phyloP scores from a whole-genome alignment of 2,329 filamentous ascomycete genomes.

The Hypoxylon sp. region DNA sequence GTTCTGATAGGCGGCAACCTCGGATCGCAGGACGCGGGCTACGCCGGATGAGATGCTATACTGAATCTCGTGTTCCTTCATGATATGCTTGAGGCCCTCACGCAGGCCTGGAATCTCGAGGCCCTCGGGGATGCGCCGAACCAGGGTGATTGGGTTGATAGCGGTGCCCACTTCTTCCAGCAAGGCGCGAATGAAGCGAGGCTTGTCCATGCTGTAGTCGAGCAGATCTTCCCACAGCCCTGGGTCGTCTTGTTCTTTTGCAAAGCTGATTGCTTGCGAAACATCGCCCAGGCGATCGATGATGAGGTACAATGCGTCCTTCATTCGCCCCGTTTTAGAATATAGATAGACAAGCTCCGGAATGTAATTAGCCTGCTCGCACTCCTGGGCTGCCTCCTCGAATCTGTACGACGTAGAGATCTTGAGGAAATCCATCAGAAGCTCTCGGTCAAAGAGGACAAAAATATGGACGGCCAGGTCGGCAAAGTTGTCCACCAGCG shows the following conservation, averaged over 20 bases:
- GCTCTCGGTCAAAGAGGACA: conserved; percentile 77
- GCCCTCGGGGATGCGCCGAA: conserved; percentile 89
- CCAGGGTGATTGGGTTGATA: conserved; percentile 89
- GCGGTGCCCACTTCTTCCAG: conserved; percentile 93
- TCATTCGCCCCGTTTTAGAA: conserved; percentile 93
- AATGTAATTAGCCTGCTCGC: conserved; percentile 81
- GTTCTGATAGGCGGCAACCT: conserved; percentile 85
- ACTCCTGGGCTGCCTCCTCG: conserved; percentile 79
- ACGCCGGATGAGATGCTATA: conserved; percentile 91
- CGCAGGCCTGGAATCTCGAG: conserved; percentile 90
- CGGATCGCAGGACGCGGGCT: conserved; percentile 83
- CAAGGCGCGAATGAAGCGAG: conserved; percentile 88
- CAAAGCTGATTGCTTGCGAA: conserved; percentile 90
- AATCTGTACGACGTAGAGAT: conserved; percentile 88
- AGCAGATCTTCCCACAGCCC: conserved; percentile 96
- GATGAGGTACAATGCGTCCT: conserved; percentile 89
- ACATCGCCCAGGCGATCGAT: conserved; percentile 93
- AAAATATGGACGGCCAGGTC: conserved; percentile 89
- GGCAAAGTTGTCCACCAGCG: conserved; percentile 84
- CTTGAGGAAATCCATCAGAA: conserved; percentile 89
- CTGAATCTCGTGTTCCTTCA: conserved; percentile 96
- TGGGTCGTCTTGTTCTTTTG: conserved; percentile 89
- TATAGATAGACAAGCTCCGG: conserved; percentile 95
- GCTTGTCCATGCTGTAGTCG: conserved; percentile 97
- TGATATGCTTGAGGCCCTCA: conserved; percentile 87